Evolutionary conservation across 352 stramenopile species (phyloP), one percentile per base, ranked within the genome.

Genomic region (Pythium aphanidermatum): DNA sequence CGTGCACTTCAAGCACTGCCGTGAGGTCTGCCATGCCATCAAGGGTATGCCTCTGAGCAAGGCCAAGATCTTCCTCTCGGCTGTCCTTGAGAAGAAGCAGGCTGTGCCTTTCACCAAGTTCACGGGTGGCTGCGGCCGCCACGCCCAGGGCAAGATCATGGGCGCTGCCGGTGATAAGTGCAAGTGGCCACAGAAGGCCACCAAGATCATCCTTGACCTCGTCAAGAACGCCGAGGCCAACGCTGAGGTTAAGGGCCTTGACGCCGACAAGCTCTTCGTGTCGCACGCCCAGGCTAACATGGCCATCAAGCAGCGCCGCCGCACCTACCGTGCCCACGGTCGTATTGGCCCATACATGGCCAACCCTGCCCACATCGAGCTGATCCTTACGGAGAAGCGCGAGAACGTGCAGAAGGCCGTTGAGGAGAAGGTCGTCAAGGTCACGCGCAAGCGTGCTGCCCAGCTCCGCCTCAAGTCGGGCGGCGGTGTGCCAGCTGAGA

Each of bases 1-100:
- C 63, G 93, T 98, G 65, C 97, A 99, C 83, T 99, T 98, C 88
- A 99, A 99, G 92, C 96, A 99, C 88, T 98, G 96, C 74, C 90
- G 95, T 62, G 96, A 99, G 70, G 97, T 99, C 37, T 90, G 79
- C 58, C 88, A 98, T 68, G 85, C 92, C 57, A 99, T 99, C 82
- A 98, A 98, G 75, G 95, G 95, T 59, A 96, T 98, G 93, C 88
- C 89, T 36, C 69, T 98, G 41, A 72, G 60, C 59, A 98, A 98
- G 80, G 95, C 96, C 49, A 95, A 97, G 67, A 74, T 78, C 63
- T 98, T 97, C 74, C 77, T 99, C 29, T 70, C 98, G 62, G 87
- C 96, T 63, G 97, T 99, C 46, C 73, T 98, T 16, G 79, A 95
- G 46, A 97, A 96, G 79, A 98, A 99, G 92, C 83, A 94, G 59